Evolutionary conservation across 108 stramenopile genomes (phyloP), one percentile per base, ranked within the genome.

Genomic region (Discostella stelligeroides): DNA sequence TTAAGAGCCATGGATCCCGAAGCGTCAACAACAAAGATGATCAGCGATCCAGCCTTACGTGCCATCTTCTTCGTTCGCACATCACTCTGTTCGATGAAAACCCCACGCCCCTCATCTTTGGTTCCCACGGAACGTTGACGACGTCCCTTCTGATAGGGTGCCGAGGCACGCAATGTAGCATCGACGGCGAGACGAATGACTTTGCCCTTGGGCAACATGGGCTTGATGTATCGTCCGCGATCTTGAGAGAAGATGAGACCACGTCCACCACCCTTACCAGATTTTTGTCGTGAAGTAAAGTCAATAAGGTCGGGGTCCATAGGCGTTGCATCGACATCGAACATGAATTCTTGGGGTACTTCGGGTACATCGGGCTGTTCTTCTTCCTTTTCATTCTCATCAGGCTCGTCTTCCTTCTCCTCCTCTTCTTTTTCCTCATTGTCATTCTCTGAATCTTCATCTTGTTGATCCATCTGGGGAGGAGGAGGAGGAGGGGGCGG

Each of bases 261-360:
- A 43, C 96, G 91, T 39, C 96, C 95, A 30, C 98, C 98, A 27
- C 93, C 94, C 82, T 97, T 98, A 55, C 98, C 98, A 29, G 60
- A 60, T 46, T 89, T 73, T 76, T 94, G 80, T 23, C 95, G 80
- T 25, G 76, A 75, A 23, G 95, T 61, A 68, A 97, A 97, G 25
- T 89, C 82, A 56, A 98, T 91, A 18, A 98, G 84, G 66, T 97
- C 96, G 7, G 96, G 96, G 72, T 98, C 98, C 73, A 98, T 93
- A n/a, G 96, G 95, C 6, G 92, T 93, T 29, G 86, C 79, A 66
- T 97, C 98, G 49, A 95, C 83, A 73, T 97, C 96, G 75, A 98
- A 98, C 95, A 98, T 97, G 86, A 98, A 98, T 76, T 98, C 98
- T 86, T 98, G 91, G 15, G 95, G 95, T 51, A 95, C 84, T 28